Percentiles rank a stretch among this genome's conserved stretches.
Conservation (phyloP, 768 basidiomycete species). For the Pilatotrama ljubarskyi region DNA sequence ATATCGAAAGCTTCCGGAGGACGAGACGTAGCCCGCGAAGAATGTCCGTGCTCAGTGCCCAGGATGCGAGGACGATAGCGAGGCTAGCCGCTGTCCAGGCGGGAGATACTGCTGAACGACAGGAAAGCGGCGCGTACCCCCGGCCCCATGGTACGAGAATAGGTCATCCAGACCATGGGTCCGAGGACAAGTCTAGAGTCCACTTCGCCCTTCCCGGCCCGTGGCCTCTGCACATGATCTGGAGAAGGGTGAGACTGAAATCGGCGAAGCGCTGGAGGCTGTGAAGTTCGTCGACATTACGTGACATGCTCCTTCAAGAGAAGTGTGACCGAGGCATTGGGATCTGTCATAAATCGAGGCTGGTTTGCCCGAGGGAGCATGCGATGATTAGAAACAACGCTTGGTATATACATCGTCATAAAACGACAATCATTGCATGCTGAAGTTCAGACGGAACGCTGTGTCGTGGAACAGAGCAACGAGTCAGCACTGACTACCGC, state of each 20-base stretch:
- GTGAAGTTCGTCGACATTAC: background rate
- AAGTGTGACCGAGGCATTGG: too few species aligned
- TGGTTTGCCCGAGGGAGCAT: background rate
- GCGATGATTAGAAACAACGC: background rate
- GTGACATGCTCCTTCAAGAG: background rate
- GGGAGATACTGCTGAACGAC: background rate
- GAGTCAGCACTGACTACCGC: background rate
- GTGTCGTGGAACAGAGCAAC: background rate
- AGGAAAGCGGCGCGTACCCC: too few species aligned
- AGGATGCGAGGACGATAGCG: background rate
- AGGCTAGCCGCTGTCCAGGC: background rate
- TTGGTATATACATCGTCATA: background rate
- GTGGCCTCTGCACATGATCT: background rate
- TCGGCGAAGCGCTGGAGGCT: slow-evolving; percentile 6
- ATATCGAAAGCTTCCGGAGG: background rate
- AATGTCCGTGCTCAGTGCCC: slow-evolving; percentile 4
- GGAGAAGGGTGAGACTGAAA: background rate
- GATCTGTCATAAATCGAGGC: too few species aligned
- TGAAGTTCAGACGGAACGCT: slow-evolving; percentile 27
- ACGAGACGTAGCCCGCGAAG: slow-evolving; percentile 4
- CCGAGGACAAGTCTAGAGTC: background rate
- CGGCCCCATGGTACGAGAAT: background rate
- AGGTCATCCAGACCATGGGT: background rate
- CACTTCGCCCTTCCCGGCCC: background rate
- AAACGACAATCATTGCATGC: slow-evolving; percentile 11